Evolutionary conservation across 2,329 filamentous ascomycete genomes (phyloP).

Genomic region (Periconia sp.): DNA sequence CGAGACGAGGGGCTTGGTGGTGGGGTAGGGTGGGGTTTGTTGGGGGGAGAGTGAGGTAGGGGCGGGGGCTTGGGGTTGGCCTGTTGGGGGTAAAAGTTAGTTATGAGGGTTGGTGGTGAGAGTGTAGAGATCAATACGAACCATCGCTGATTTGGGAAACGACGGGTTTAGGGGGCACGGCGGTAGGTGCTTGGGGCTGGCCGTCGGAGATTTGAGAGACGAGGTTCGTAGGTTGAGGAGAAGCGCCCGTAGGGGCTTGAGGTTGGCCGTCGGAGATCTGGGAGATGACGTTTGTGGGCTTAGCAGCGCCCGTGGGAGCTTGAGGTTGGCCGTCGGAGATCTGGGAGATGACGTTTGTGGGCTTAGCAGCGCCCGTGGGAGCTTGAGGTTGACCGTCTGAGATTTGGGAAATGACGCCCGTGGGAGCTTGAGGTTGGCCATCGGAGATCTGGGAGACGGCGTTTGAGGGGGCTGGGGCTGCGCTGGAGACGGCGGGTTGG

Average conservation of each 20-base stretch:
- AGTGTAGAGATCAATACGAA: not conserved
- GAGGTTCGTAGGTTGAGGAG: not conserved
- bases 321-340: slow-evolving; percentile 28
- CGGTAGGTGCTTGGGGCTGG: slow-evolving; percentile 9
- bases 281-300: slow-evolving; percentile 6
- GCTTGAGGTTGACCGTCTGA: slow-evolving; percentile 22
- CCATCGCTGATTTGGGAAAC: slow-evolving; percentile 16
- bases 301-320: slow-evolving; percentile 13
- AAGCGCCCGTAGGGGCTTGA: slow-evolving; percentile 10
- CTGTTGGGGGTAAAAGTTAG: not conserved
- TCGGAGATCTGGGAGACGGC: slow-evolving; percentile 29
- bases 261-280: slow-evolving; percentile 17
- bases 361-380: slow-evolving; percentile 9
- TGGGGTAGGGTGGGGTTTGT: not conserved
- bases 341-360: slow-evolving; percentile 7
- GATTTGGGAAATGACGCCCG: slow-evolving; percentile 27
- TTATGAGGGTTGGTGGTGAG: not conserved
- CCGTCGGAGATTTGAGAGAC: slow-evolving; percentile 15
- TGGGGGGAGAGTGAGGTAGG: slow-evolving; percentile 12
- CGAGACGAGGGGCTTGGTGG: slow-evolving; percentile 13
- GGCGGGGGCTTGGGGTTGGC: slow-evolving; percentile 15
- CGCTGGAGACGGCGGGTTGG: slow-evolving; percentile 12
- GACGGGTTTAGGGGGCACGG: not conserved
- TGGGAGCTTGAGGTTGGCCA: slow-evolving; percentile 24
- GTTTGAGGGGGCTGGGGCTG: slow-evolving; percentile 19